Percentiles rank a stretch among this genome's conserved stretches.
Conservation (phyloP, 2,329 filamentous ascomycete genomes). For the Ophiosphaerella korrae region DNA sequence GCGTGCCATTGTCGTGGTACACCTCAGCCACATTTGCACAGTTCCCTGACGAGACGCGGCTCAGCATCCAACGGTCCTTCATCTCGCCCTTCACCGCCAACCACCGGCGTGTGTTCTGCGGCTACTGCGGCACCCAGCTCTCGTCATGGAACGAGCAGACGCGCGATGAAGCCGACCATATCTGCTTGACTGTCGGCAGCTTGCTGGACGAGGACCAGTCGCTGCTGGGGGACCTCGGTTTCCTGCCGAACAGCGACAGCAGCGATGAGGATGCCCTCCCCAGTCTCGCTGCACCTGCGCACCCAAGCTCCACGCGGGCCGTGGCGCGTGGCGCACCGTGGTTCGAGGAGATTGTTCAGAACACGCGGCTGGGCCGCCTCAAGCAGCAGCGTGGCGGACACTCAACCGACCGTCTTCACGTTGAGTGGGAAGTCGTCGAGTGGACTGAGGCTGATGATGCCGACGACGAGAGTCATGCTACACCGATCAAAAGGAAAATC, state of each 20-base stretch:
- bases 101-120: constrained; percentile 78
- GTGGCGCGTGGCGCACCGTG: constrained; percentile 70
- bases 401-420: constrained; percentile 66
- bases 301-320: constrained; percentile 11
- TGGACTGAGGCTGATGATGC: constrained; percentile 53
- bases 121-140: constrained; percentile 86
- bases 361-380: constrained; percentile 72
- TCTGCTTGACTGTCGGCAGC: constrained; percentile 81
- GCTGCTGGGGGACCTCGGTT: constrained; percentile 73
- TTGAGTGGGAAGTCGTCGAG: constrained; percentile 87
- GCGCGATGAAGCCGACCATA: constrained; percentile 72
- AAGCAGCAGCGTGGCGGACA: constrained; percentile 66
- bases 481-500: constrained; percentile 44
- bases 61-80: constrained; percentile 53
- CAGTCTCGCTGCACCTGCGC: constrained; percentile 23
- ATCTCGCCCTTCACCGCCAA: constrained; percentile 55
- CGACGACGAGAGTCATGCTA: constrained; percentile 37
- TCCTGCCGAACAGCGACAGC: constrained; percentile 60
- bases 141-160: constrained; percentile 82
- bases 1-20: constrained; percentile 82
- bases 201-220: constrained; percentile 72
- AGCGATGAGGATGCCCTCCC: constrained; percentile 33
- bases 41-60: constrained; percentile 72
- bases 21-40: constrained; percentile 75
- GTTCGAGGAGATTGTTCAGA: constrained; percentile 82